Conservation (phyloP, 345 rosid genomes). For the Angophora floribunda region DNA sequence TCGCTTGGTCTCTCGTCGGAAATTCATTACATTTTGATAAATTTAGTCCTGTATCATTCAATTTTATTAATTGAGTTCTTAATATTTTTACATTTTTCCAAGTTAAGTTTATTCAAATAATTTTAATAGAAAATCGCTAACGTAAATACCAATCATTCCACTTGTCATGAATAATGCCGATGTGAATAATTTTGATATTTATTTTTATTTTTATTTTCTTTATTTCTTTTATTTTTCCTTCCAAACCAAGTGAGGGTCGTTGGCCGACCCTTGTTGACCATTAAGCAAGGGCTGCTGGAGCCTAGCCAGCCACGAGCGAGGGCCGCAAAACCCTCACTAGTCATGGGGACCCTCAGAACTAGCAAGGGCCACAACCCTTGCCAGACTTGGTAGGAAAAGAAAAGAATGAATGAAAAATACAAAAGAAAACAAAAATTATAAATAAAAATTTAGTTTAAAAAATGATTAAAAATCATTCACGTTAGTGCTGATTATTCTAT, state of each 20-base stretch:
- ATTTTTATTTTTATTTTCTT: fast-evolving
- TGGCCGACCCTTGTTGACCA: neutral
- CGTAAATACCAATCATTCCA: fast-evolving
- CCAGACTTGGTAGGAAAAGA: too few species aligned
- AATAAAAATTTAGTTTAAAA: too few species aligned
- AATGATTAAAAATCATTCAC: fast-evolving
- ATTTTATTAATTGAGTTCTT: fast-evolving
- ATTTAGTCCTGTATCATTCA: fast-evolving
- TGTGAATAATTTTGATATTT: fast-evolving
- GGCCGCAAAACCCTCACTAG: too few species aligned
- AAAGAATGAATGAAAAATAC: fast-evolving
- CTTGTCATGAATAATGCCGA: fast-evolving
- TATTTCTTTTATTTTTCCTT: neutral
- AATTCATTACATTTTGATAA: fast-evolving
- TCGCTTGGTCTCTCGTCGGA: fast-evolving
- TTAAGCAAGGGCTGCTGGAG: neutral
- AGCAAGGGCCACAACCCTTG: too few species aligned
- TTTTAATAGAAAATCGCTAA: too few species aligned
- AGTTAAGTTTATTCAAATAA: fast-evolving
- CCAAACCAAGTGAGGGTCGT: fast-evolving
- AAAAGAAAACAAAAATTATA: too few species aligned
- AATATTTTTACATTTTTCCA: fast-evolving
- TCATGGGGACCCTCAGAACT: too few species aligned
- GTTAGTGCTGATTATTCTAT: fast-evolving
- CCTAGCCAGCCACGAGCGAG: too few species aligned